These are phyloP conservation scores for Scedosporium apiospermum DNA, from an alignment of 2,329 filamentous ascomycete genomes.

Conservation along the genomic window DNA sequence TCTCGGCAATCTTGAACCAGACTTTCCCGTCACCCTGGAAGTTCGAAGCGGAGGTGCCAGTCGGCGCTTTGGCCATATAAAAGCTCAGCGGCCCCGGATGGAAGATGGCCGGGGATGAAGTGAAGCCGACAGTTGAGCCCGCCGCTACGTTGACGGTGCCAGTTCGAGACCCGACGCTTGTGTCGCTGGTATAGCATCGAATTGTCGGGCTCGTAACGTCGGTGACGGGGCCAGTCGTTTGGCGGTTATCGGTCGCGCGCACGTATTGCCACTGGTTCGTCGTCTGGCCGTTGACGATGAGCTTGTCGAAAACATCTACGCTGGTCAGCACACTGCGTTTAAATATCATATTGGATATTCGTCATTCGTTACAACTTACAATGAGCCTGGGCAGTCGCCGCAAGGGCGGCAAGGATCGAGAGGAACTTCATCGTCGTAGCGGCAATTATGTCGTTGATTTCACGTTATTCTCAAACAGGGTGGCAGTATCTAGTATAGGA, in stretches of 20 bases:
- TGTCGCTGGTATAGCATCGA: slow-evolving; percentile 28
- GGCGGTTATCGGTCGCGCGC: slow-evolving; percentile 28
- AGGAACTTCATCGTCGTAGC: not conserved
- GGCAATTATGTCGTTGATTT: not conserved
- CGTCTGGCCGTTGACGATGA: slow-evolving; percentile 34
- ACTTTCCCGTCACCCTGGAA: slow-evolving; percentile 22
- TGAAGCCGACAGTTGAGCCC: slow-evolving; percentile 30
- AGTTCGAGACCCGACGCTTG: slow-evolving; percentile 23
- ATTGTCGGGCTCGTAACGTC: slow-evolving; percentile 26
- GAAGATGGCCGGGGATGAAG: slow-evolving; percentile 21
- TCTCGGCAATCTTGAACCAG: slow-evolving; percentile 28
- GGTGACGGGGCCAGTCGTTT: slow-evolving; percentile 32
- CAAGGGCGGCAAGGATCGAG: not conserved
- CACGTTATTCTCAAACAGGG: not conserved
- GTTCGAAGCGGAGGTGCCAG: slow-evolving; percentile 17
- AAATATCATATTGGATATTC: not conserved
- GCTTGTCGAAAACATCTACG: slow-evolving; percentile 23
- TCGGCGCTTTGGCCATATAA: slow-evolving; percentile 25
- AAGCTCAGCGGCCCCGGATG: slow-evolving; percentile 28
- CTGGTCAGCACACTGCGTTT: not conserved
- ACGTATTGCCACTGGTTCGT: slow-evolving; percentile 37
- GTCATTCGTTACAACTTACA: not conserved
- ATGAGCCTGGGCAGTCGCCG: not conserved
- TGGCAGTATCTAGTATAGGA: too few species aligned
- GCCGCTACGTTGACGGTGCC: slow-evolving; percentile 23